phyloP scores from a whole-genome alignment of 345 rosid species.

The Conringia planisiliqua region DNA sequence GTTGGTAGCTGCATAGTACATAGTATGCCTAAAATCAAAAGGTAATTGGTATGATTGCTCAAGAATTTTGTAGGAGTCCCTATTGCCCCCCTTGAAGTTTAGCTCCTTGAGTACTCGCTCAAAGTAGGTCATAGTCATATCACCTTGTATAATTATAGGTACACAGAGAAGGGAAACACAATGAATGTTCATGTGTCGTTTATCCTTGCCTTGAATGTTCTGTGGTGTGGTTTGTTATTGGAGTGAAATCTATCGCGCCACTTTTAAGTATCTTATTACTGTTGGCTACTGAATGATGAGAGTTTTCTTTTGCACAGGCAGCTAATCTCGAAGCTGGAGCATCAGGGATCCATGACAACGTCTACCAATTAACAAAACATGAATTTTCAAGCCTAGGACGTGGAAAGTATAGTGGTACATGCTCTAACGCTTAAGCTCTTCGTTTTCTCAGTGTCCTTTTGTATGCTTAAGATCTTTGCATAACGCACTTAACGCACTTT shows the following conservation, averaged over 20 bases:
- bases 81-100: neutral
- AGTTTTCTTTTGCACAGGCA: slow-evolving; percentile 43
- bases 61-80: neutral
- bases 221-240: neutral
- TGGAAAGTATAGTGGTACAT: slow-evolving; percentile 81
- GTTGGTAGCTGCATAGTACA: neutral
- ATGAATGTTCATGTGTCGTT: no score
- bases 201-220: neutral
- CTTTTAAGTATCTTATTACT: neutral
- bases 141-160: neutral
- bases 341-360: slow-evolving; percentile 61
- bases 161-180: neutral
- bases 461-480: no score
- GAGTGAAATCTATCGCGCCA: neutral
- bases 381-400: slow-evolving; percentile 64
- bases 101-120: neutral
- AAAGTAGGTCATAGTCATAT: neutral
- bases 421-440: neutral
- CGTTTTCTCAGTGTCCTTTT: neutral
- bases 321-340: slow-evolving; percentile 81
- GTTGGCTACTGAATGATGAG: neutral
- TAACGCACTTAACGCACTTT: no score
- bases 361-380: slow-evolving; percentile 63
- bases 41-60: neutral
- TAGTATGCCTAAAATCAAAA: neutral